These are phyloP conservation scores for Neoboletus magnificus DNA, from an alignment of 768 basidiomycete genomes.

Conservation along the genomic window DNA sequence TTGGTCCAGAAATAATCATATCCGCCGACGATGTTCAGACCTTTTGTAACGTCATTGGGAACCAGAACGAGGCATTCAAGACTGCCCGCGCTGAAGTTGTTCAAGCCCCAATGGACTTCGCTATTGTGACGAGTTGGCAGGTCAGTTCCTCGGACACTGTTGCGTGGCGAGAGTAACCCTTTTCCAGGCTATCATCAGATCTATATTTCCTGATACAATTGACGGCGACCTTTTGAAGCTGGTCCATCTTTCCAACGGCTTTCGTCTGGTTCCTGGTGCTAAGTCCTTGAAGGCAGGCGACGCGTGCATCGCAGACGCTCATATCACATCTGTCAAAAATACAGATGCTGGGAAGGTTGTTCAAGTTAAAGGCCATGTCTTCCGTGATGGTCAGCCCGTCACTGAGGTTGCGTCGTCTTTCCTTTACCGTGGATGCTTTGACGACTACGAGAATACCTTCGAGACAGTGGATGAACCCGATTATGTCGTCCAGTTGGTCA, in stretches of 20 bases:
- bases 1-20: conserved; percentile 82
- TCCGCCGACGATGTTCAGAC: conserved; percentile 72
- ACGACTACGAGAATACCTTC: conserved; percentile 94
- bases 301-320: conserved; percentile 84
- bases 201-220: conserved; percentile 89
- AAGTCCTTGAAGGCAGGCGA: conserved; percentile 80
- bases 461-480: conserved; percentile 88
- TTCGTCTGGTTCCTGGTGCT: conserved; percentile 81
- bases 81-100: conserved; percentile 59
- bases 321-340: conserved; percentile 86
- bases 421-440: conserved; percentile 94
- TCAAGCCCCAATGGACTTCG: conserved; percentile 97
- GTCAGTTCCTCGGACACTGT: conserved; percentile 42
- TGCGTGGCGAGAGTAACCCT: conserved; percentile 5
- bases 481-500: conserved; percentile 72
- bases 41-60: conserved; percentile 92
- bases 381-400: conserved; percentile 72
- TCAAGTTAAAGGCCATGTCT: conserved; percentile 81
- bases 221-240: conserved; percentile 95
- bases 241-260: conserved; percentile 96
- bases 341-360: conserved; percentile 91
- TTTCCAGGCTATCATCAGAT: conserved; percentile 94
- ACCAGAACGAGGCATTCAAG: conserved; percentile 91
- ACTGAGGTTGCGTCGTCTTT: conserved; percentile 95
- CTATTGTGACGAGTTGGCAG: conserved; percentile 98